These are phyloP conservation scores for Pseudofabraea citricarpa DNA, from an alignment of 2,329 filamentous ascomycete species.

Conservation along the genomic window DNA sequence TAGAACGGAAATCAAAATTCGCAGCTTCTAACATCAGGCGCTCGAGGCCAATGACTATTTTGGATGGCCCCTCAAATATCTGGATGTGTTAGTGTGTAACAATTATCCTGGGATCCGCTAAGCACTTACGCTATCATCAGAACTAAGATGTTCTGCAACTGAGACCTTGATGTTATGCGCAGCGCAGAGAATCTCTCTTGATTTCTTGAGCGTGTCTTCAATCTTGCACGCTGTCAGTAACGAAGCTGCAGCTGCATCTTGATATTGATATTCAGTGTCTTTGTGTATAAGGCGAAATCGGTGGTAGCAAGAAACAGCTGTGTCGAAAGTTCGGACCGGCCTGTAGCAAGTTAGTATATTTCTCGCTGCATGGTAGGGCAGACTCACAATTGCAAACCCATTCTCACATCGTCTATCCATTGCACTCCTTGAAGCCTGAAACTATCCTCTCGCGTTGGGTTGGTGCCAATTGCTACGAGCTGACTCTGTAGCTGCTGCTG, in stretches of 20 bases:
- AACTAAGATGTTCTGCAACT: conserved; percentile 61
- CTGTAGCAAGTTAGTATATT: conserved; percentile 35
- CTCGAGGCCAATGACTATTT: conserved; percentile 83
- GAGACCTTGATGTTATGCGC: conserved; percentile 72
- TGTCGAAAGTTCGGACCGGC: conserved; percentile 87
- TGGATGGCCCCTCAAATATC: conserved; percentile 75
- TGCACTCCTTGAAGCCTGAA: conserved; percentile 81
- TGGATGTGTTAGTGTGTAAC: conserved; percentile 36
- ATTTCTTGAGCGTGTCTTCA: conserved; percentile 97
- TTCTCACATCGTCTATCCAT: conserved; percentile 81
- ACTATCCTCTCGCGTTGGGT: conserved; percentile 73
- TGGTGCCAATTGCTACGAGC: conserved; percentile 63
- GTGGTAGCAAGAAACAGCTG: conserved; percentile 89
- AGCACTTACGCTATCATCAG: conserved; percentile 75
- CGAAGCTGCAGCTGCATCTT: conserved; percentile 83
- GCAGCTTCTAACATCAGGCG: conserved; percentile 88
- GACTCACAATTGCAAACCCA: conserved; percentile 71
- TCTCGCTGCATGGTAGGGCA: background rate
- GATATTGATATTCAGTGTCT: conserved; percentile 79
- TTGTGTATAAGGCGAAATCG: conserved; percentile 83
- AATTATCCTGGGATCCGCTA: no score
- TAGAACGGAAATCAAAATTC: conserved; percentile 88
- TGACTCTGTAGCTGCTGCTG: conserved; percentile 75
- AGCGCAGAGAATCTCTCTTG: conserved; percentile 84
- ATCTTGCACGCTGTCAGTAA: conserved; percentile 95